A percentile compares a stretch with the other conserved stretches of the same genome.
phyloP scores from a whole-genome alignment of 305 asterid genomes.

The Coffea humblotiana region DNA sequence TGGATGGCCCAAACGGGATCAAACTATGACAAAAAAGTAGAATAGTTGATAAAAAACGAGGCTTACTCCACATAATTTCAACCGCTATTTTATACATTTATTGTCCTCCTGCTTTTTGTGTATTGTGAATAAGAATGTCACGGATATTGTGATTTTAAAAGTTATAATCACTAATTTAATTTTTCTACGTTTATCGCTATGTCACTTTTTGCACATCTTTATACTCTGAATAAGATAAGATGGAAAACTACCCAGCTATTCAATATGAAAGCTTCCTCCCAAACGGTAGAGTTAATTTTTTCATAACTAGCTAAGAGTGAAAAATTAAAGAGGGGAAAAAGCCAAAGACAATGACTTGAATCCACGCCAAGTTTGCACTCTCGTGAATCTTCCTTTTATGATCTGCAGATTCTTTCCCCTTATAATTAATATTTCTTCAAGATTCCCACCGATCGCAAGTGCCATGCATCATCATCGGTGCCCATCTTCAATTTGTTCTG shows the following conservation, averaged over 20 bases:
- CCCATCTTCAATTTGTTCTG: background rate
- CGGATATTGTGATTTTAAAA: too few species aligned
- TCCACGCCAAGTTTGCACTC: background rate
- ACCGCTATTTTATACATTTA: background rate
- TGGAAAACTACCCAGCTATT: background rate
- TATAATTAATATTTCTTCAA: background rate
- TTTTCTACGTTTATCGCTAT: too few species aligned
- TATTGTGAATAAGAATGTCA: too few species aligned
- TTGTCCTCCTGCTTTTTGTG: too few species aligned
- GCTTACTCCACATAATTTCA: background rate
- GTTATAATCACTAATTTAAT: too few species aligned
- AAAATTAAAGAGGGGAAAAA: background rate
- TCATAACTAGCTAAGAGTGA: background rate
- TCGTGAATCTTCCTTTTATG: background rate
- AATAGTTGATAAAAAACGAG: background rate
- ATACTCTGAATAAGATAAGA: background rate
- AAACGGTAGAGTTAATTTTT: too few species aligned
- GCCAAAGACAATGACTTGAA: background rate
- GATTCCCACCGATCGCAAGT: background rate
- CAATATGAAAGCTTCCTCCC: too few species aligned
- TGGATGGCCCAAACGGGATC: background rate
- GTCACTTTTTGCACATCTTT: too few species aligned
- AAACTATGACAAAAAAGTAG: background rate
- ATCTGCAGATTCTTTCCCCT: background rate
- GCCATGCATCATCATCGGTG: background rate